These are phyloP conservation scores for Odonthalia washingtoniensis DNA, from an alignment of 31 red algal genomes.

Conservation along the genomic window DNA sequence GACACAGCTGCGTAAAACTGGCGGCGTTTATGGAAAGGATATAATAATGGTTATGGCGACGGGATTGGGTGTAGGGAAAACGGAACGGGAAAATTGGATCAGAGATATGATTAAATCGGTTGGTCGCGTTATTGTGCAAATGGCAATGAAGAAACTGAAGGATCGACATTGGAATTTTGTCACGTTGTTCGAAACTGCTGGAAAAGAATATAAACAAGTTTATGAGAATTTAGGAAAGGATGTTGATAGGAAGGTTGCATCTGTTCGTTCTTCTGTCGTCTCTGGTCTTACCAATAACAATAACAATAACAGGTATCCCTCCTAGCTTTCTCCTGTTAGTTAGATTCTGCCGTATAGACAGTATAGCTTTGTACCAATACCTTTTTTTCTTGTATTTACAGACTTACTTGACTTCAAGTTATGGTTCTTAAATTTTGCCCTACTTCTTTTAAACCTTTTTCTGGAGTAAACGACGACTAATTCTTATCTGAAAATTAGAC, in stretches of 20 bases:
- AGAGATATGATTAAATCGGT: neutral
- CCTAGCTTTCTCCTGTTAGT: too few species aligned
- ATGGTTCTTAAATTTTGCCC: too few species aligned
- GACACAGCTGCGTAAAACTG: neutral
- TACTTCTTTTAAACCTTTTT: too few species aligned
- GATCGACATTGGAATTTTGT: conserved; percentile 6
- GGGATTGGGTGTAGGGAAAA: neutral
- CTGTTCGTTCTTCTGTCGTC: neutral
- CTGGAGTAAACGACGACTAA: too few species aligned
- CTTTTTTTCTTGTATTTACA: too few species aligned
- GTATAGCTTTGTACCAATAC: too few species aligned
- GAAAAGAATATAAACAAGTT: neutral
- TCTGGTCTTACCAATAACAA: too few species aligned
- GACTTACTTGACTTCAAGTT: too few species aligned
- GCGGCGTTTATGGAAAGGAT: neutral
- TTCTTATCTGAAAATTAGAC: too few species aligned
- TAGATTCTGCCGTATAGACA: too few species aligned
- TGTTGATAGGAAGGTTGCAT: neutral
- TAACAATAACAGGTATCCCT: too few species aligned
- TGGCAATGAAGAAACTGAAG: neutral
- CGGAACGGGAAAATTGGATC: neutral
- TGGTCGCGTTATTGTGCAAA: neutral
- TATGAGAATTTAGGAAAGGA: neutral
- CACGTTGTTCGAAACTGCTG: neutral
- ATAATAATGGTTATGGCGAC: neutral